Conservation (phyloP, 768 basidiomycete genomes). For the Leccinum incarnatum region DNA sequence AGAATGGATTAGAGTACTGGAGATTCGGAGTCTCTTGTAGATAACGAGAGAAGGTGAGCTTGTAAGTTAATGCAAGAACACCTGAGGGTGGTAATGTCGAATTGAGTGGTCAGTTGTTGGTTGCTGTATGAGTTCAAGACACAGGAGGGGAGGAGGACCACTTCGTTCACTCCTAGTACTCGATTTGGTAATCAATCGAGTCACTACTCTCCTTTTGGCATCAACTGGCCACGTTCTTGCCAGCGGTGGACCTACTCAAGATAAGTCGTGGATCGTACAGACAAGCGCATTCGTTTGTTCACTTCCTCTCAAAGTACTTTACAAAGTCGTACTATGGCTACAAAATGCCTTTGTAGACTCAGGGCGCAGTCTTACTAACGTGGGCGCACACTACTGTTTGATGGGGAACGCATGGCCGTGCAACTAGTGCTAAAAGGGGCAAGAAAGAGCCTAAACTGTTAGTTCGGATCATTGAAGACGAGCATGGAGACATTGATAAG, state of each 20-base stretch:
- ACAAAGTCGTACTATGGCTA: background rate
- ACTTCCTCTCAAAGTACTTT: background rate
- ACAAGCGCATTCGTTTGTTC: no score
- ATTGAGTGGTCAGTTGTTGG: constrained; percentile 7
- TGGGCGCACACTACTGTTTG: background rate
- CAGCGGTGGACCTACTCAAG: no score
- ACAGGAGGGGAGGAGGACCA: constrained; percentile 24
- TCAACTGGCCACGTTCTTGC: constrained; percentile 5
- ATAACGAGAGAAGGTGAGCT: constrained; percentile 23
- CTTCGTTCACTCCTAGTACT: constrained; percentile 2
- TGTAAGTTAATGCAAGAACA: constrained; percentile 35
- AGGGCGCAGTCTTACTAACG: background rate
- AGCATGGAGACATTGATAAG: background rate
- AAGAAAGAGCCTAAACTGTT: background rate
- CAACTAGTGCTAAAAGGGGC: background rate
- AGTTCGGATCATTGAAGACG: background rate
- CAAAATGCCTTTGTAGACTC: background rate
- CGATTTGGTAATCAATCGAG: constrained; percentile 18
- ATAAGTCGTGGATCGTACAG: no score
- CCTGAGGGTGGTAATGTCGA: constrained; percentile 3
- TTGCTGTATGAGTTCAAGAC: constrained; percentile 20
- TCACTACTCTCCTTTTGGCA: constrained; percentile 26
- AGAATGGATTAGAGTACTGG: constrained; percentile 14
- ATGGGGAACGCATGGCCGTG: background rate
- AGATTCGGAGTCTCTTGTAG: constrained; percentile 16